Evolutionary conservation across 306 rosid genomes (phyloP).

Genomic region (Castanopsis chinensis): DNA sequence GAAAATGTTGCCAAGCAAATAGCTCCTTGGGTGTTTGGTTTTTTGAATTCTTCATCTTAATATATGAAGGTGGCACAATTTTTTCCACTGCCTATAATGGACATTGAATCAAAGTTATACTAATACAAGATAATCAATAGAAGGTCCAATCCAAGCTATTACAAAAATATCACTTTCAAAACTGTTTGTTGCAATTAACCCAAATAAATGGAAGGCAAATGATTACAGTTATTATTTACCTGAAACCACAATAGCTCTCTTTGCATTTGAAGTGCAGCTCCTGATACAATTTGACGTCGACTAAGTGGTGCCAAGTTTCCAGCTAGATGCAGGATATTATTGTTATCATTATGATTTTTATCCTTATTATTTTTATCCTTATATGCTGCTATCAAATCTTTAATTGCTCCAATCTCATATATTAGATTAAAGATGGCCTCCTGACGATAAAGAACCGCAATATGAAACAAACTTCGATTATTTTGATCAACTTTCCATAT

Average conservation of each 20-base stretch:
- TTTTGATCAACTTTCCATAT: slow-evolving; percentile 12
- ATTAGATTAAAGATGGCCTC: slow-evolving; percentile 17
- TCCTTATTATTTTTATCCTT: neutral
- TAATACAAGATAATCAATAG: too few species aligned
- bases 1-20: slow-evolving; percentile 50
- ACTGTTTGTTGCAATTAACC: too few species aligned
- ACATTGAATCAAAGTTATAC: neutral
- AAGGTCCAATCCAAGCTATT: too few species aligned
- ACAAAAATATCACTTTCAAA: too few species aligned
- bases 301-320: slow-evolving; percentile 15
- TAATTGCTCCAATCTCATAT: slow-evolving; percentile 19
- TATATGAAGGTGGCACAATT: too few species aligned
- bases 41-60: neutral
- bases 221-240: slow-evolving; percentile 5
- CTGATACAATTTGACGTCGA: neutral
- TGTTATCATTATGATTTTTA: neutral
- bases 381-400: slow-evolving; percentile 10
- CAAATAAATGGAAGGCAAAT: neutral
- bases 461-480: slow-evolving; percentile 15
- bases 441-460: slow-evolving; percentile 15
- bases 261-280: slow-evolving; percentile 17
- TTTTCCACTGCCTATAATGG: neutral
- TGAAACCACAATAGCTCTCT: slow-evolving; percentile 26
- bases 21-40: slow-evolving; percentile 28
- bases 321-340: slow-evolving; percentile 24